phyloP scores from a whole-genome alignment of 169 alveolate genomes.

The Plasmodium billcollinsi region DNA sequence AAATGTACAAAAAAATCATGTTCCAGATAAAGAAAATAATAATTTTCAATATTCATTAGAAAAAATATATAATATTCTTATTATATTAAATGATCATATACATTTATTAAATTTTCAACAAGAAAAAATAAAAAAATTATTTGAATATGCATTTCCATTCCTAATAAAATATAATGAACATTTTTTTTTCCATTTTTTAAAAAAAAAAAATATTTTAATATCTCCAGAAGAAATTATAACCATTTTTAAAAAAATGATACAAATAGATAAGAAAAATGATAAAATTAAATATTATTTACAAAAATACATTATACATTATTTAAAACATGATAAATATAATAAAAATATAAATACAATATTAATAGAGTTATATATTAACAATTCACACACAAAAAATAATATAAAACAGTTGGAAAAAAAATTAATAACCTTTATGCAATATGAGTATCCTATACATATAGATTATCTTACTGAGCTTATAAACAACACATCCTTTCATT shows the following conservation, averaged over 20 bases:
- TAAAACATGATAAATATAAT: constrained; percentile 55
- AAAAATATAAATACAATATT: constrained; percentile 39
- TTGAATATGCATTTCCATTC: constrained; percentile 61
- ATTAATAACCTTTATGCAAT: constrained; percentile 15
- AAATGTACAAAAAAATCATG: constrained; percentile 4
- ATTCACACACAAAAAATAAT: constrained; percentile 13
- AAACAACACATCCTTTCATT: neutral
- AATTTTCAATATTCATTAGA: constrained; percentile 9
- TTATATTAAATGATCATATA: constrained; percentile 30
- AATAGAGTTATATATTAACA: constrained; percentile 39
- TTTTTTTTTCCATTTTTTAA: constrained; percentile 30
- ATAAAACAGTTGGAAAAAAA: constrained; percentile 38
- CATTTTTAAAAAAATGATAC: constrained; percentile 21
- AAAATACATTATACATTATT: constrained; percentile 35
- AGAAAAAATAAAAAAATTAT: constrained; percentile 31
- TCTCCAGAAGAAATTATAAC: constrained; percentile 37
- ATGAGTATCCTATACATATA: constrained; percentile 29
- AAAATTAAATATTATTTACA: constrained; percentile 43
- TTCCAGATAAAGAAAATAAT: neutral
- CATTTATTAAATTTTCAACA: constrained; percentile 31
- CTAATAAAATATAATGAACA: constrained; percentile 54
- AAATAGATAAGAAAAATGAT: neutral
- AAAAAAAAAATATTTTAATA: constrained; percentile 29
- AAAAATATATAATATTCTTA: constrained; percentile 45
- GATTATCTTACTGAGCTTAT: constrained; percentile 6